These are phyloP conservation scores for Corchorus capsularis DNA, from an alignment of 345 rosid species.

Conservation along the genomic window DNA sequence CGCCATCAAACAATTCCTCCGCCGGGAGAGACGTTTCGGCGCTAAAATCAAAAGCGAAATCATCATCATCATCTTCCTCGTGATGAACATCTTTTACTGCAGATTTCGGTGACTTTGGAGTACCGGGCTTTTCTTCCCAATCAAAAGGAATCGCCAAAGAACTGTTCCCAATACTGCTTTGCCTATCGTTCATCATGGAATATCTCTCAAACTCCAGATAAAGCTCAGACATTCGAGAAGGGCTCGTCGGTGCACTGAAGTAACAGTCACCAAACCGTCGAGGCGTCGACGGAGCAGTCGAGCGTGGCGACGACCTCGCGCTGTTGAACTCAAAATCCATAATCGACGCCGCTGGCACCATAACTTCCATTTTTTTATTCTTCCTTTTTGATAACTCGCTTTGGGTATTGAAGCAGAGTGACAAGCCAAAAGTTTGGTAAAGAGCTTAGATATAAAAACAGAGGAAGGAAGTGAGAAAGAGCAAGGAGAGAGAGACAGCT, in stretches of 20 bases:
- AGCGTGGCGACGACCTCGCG: conserved; percentile 37
- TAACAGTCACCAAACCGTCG: conserved; percentile 51
- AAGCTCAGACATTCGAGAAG: conserved; percentile 56
- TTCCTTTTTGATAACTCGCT: not conserved
- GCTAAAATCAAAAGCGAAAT: conserved; percentile 58
- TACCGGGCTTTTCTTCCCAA: conserved; percentile 70
- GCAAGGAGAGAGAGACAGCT: conserved; percentile 17
- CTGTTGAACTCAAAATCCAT: conserved; percentile 63
- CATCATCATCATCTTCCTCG: conserved; percentile 28
- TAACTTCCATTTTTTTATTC: conserved; percentile 44
- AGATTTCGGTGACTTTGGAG: conserved; percentile 46
- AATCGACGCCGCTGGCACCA: conserved; percentile 35
- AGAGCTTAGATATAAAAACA: not conserved
- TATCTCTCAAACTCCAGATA: conserved; percentile 48
- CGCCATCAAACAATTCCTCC: conserved; percentile 77
- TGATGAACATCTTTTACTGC: not conserved
- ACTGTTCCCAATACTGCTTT: conserved; percentile 9
- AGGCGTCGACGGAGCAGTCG: conserved; percentile 74
- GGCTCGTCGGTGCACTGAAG: conserved; percentile 83
- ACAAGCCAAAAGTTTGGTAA: not conserved
- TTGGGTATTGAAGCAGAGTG: conserved; percentile 2
- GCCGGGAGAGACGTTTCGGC: conserved; percentile 49
- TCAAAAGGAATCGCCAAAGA: conserved; percentile 47
- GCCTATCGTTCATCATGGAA: conserved; percentile 13
- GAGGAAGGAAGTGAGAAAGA: conserved; percentile 13